Evolutionary conservation across 108 stramenopile genomes (phyloP).

Genomic region (Cyclotella cryptica): DNA sequence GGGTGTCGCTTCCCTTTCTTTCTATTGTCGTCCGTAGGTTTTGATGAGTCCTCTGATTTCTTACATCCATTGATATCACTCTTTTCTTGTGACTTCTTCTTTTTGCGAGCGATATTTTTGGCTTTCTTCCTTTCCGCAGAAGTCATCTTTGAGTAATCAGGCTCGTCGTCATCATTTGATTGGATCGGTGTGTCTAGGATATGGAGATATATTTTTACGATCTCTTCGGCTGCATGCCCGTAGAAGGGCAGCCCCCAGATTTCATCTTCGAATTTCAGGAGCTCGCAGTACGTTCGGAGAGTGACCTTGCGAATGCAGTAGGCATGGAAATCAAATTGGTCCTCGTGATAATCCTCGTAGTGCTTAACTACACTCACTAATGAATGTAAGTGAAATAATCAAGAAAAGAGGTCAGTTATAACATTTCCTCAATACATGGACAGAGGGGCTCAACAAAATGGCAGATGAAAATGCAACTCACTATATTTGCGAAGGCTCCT

Average conservation of each 20-base stretch:
- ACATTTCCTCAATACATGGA: not conserved
- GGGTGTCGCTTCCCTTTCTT: constrained; percentile 62
- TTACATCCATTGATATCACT: constrained; percentile 47
- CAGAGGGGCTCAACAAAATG: not conserved
- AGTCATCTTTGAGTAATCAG: constrained; percentile 87
- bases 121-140: constrained; percentile 88
- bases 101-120: constrained; percentile 83
- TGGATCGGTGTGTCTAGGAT: constrained; percentile 72
- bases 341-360: constrained; percentile 96
- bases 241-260: constrained; percentile 86
- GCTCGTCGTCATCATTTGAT: constrained; percentile 62
- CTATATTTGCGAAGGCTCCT: constrained; percentile 85
- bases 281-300: constrained; percentile 91
- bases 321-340: constrained; percentile 99
- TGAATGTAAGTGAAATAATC: constrained; percentile 3
- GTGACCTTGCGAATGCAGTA: constrained; percentile 98
- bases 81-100: constrained; percentile 61
- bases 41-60: constrained; percentile 47
- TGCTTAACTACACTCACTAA: constrained; percentile 90
- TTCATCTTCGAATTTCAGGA: constrained; percentile 89
- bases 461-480: constrained; percentile 40
- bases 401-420: not conserved
- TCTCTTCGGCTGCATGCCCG: constrained; percentile 79
- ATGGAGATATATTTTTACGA: constrained; percentile 77
- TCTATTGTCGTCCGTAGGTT: constrained; percentile 54